These are phyloP conservation scores for Aphanomyces astaci DNA, from an alignment of 352 stramenopile species.

Conservation along the genomic window DNA sequence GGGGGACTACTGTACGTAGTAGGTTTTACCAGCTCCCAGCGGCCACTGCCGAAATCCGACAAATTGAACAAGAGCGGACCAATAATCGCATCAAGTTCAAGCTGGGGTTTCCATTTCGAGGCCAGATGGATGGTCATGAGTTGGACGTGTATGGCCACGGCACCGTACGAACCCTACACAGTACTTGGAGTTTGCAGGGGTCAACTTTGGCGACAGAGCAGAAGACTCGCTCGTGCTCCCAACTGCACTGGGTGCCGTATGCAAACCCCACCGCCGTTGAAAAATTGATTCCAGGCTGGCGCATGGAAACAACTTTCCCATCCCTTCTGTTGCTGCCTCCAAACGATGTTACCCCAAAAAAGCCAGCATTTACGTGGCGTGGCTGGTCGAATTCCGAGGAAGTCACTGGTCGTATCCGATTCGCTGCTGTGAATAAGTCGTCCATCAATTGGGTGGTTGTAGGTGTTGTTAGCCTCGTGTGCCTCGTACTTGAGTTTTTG, in stretches of 20 bases:
- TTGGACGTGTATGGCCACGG: slow-evolving; percentile 55
- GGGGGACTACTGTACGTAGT: no score
- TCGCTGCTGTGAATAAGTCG: no score
- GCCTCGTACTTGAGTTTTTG: no score
- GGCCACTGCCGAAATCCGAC: slow-evolving; percentile 33
- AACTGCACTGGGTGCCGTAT: slow-evolving; percentile 69
- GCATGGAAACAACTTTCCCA: no score
- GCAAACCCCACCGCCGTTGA: slow-evolving; percentile 45
- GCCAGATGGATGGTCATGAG: slow-evolving; percentile 48
- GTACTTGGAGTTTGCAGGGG: slow-evolving; percentile 52
- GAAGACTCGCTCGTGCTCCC: slow-evolving; percentile 53
- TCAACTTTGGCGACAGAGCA: slow-evolving; percentile 39
- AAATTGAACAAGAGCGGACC: slow-evolving; percentile 41
- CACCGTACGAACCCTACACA: slow-evolving; percentile 43
- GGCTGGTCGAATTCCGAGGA: no score
- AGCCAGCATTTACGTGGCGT: no score
- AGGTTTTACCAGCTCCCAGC: slow-evolving; percentile 51
- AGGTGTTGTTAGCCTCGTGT: no score
- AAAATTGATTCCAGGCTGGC: slow-evolving; percentile 6
- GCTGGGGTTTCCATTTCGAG: slow-evolving; percentile 50
- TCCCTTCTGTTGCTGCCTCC: no score
- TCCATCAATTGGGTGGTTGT: no score
- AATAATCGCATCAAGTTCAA: slow-evolving; percentile 51
- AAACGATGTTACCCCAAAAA: no score
- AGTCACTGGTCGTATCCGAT: no score